phyloP scores from a whole-genome alignment of 805 yeast genomes.

The Myxozyma udenii region DNA sequence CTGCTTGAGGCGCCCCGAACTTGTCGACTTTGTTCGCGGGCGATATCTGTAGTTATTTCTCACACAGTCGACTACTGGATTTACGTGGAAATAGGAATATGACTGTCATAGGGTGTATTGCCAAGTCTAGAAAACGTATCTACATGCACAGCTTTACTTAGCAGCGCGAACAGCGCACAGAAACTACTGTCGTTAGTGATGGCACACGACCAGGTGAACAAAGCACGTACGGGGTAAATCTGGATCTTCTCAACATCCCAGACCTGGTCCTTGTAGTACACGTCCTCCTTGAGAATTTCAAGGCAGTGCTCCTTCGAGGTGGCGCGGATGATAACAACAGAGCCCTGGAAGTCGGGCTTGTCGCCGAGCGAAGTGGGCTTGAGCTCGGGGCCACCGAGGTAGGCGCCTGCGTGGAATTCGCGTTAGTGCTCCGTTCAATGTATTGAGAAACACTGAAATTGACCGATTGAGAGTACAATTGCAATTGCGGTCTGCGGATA shows the following conservation, averaged over 20 bases:
- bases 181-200: constrained; percentile 7
- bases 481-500: not conserved
- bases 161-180: constrained; percentile 20
- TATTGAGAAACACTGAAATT: not conserved
- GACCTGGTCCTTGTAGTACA: constrained; percentile 61
- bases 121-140: too few species aligned
- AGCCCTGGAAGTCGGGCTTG: constrained; percentile 57
- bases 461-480: not conserved
- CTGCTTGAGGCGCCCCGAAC: too few species aligned
- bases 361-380: constrained; percentile 12
- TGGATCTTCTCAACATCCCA: constrained; percentile 70
- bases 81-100: too few species aligned
- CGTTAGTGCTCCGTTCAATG: too few species aligned
- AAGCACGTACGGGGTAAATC: constrained; percentile 49
- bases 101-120: too few species aligned
- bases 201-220: not conserved
- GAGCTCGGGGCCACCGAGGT: constrained; percentile 12
- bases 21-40: too few species aligned
- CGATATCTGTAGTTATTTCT: too few species aligned
- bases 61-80: too few species aligned
- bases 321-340: constrained; percentile 61
- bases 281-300: constrained; percentile 60
- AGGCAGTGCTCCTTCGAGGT: constrained; percentile 62
- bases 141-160: too few species aligned
- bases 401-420: too few species aligned